Percentiles rank a stretch among this genome's conserved stretches.
phyloP scores from a whole-genome alignment of 805 yeast species.

The Tetrapisispora fleetii region DNA sequence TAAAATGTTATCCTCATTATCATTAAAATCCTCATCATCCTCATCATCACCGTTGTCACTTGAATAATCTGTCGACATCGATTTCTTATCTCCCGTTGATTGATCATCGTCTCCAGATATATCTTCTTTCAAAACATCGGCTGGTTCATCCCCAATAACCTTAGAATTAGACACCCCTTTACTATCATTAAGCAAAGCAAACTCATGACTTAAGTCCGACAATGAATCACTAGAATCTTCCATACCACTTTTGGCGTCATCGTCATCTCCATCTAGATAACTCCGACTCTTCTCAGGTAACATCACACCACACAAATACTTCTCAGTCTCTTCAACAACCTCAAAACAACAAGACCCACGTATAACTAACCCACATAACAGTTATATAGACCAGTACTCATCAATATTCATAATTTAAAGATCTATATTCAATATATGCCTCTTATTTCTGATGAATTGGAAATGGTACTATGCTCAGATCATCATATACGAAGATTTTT shows the following conservation, averaged over 20 bases:
- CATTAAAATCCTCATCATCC: neutral
- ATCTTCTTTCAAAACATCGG: neutral
- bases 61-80: neutral
- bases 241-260: neutral
- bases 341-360: no score
- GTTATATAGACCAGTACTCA: no score
- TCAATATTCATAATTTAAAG: no score
- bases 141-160: neutral
- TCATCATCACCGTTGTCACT: neutral
- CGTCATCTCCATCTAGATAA: neutral
- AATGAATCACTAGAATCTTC: neutral
- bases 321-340: no score
- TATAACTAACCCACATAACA: no score
- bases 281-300: neutral
- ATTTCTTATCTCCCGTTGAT: no score
- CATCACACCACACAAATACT: neutral
- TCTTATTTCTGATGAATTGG: neutral
- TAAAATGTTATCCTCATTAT: neutral
- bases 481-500: neutral
- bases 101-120: neutral
- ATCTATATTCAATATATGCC: no score
- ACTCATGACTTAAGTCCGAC: neutral
- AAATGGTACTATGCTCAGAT: neutral
- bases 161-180: neutral
- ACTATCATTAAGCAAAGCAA: neutral